Evolutionary conservation across 2,329 filamentous ascomycete genomes (phyloP).

Genomic region (Tolypocladium capitatum): DNA sequence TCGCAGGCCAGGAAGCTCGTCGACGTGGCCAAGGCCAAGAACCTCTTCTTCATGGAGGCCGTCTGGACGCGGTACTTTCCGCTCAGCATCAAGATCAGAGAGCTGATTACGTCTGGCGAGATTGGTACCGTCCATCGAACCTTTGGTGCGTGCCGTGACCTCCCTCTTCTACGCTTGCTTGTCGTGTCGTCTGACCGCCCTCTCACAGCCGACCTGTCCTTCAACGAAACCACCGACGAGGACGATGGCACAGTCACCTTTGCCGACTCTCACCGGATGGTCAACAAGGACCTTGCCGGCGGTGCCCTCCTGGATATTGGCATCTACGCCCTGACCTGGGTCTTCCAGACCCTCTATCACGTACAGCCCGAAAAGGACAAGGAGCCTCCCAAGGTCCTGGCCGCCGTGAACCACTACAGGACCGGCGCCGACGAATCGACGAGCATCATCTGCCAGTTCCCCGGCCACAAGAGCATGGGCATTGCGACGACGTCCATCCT

Average conservation of each 20-base stretch:
- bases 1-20: slow-evolving; percentile 61
- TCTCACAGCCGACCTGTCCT: slow-evolving; percentile 41
- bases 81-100: slow-evolving; percentile 60
- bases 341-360: slow-evolving; percentile 81
- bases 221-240: slow-evolving; percentile 44
- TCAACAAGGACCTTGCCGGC: slow-evolving; percentile 71
- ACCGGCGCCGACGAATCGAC: slow-evolving; percentile 69
- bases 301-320: slow-evolving; percentile 75
- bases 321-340: slow-evolving; percentile 81
- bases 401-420: slow-evolving; percentile 58
- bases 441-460: slow-evolving; percentile 67
- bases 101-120: slow-evolving; percentile 42
- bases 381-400: slow-evolving; percentile 53
- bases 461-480: slow-evolving; percentile 53
- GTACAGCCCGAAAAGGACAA: slow-evolving; percentile 55
- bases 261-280: slow-evolving; percentile 56
- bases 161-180: neutral
- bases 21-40: slow-evolving; percentile 58
- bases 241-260: slow-evolving; percentile 35
- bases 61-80: slow-evolving; percentile 89
- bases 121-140: slow-evolving; percentile 51
- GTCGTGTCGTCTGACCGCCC: slow-evolving; percentile 2
- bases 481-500: slow-evolving; percentile 57
- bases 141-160: slow-evolving; percentile 25
- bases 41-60: slow-evolving; percentile 69